Conservation (phyloP, 2,329 filamentous ascomycete species). For the Paecilomyces variotii region DNA sequence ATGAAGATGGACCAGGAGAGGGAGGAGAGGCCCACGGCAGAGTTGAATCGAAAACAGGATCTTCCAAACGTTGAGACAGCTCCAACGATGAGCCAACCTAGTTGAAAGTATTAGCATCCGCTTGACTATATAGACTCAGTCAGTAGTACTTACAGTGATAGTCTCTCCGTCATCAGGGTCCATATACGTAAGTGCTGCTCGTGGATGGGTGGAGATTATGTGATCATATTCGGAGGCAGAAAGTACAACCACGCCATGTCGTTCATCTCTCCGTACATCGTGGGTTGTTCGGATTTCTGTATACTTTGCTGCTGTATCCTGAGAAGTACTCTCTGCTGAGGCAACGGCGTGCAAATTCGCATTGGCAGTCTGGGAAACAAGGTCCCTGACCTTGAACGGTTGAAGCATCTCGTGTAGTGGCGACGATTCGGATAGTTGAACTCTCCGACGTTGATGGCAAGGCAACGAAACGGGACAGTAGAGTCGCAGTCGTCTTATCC, state of each 20-base stretch:
- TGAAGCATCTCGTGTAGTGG: constrained; percentile 5
- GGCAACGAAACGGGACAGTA: background rate
- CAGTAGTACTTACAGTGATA: constrained; percentile 31
- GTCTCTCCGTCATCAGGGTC: constrained; percentile 40
- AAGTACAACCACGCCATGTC: constrained; percentile 31
- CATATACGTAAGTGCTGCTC: constrained; percentile 35
- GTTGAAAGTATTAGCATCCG: background rate
- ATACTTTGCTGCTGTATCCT: background rate
- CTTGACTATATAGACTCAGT: background rate
- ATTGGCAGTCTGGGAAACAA: constrained; percentile 17
- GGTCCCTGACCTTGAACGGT: constrained; percentile 33
- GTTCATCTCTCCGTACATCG: background rate
- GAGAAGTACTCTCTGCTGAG: background rate
- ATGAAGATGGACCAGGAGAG: background rate
- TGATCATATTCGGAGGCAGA: constrained; percentile 36
- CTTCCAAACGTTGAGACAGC: constrained; percentile 38
- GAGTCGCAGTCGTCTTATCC: background rate
- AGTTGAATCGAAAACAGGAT: constrained; percentile 20
- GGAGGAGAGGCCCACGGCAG: constrained; percentile 5
- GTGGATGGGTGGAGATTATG: constrained; percentile 32
- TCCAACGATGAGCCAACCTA: constrained; percentile 42
- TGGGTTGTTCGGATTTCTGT: background rate
- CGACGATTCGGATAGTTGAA: background rate
- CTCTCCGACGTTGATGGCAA: background rate
- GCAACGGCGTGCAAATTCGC: constrained; percentile 8